These are phyloP conservation scores for Fusarium palustre DNA, from an alignment of 2,329 filamentous ascomycete genomes.

Conservation along the genomic window DNA sequence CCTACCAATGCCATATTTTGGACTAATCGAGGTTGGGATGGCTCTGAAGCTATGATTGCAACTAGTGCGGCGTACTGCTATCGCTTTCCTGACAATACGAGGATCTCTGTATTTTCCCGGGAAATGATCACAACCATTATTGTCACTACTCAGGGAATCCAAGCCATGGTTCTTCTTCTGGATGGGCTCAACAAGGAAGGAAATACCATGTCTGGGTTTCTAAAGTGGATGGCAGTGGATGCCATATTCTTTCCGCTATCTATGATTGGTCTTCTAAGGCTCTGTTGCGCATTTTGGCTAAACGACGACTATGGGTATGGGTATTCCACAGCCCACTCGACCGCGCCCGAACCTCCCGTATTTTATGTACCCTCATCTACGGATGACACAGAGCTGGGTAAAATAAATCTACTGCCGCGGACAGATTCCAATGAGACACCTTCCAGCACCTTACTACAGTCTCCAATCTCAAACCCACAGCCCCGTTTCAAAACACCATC, in stretches of 20 bases:
- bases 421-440: neutral
- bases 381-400: neutral
- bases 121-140: conserved; percentile 13
- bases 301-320: conserved; percentile 23
- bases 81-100: neutral
- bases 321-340: neutral
- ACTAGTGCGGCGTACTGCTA: neutral
- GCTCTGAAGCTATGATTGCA: conserved; percentile 14
- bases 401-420: neutral
- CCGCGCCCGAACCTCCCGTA: neutral
- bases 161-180: conserved; percentile 2
- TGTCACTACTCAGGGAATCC: conserved; percentile 10
- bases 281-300: conserved; percentile 10
- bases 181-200: neutral
- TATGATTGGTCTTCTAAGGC: conserved; percentile 13
- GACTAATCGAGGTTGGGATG: conserved; percentile 26
- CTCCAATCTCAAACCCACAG: neutral
- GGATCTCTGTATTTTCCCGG: neutral
- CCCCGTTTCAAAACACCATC: neutral
- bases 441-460: neutral
- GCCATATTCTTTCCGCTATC: conserved; percentile 19
- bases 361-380: neutral
- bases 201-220: neutral
- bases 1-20: conserved; percentile 29
- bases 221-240: conserved; percentile 15